phyloP scores from a whole-genome alignment of 257 asterid genomes.

The Datura wrightii region DNA sequence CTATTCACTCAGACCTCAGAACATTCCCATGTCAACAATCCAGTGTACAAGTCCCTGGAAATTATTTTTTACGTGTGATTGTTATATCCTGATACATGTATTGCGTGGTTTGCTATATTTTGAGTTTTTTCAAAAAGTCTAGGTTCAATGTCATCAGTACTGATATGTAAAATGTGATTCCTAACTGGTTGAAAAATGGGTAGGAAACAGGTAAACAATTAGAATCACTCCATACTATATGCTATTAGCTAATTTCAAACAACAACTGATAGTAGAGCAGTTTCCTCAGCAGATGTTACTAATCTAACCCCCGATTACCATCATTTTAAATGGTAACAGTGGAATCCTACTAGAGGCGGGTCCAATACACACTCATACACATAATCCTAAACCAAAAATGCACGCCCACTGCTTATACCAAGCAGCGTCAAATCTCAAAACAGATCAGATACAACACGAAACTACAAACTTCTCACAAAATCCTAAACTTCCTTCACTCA shows the following conservation, averaged over 20 bases:
- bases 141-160: neutral
- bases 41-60: neutral
- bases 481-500: conserved; percentile 9
- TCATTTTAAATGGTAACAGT: conserved; percentile 5
- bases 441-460: neutral
- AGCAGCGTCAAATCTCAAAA: neutral
- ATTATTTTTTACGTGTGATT: neutral
- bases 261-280: conserved; percentile 15
- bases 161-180: neutral
- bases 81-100: neutral
- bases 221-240: neutral
- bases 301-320: neutral
- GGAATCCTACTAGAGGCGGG: neutral
- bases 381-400: neutral
- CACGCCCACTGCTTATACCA: neutral
- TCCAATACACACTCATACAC: neutral
- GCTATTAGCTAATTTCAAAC: conserved; percentile 11
- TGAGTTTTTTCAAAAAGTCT: neutral
- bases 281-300: neutral
- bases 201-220: neutral
- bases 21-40: conserved; percentile 6
- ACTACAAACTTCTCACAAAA: conserved; percentile 25
- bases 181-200: neutral
- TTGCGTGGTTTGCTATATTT: neutral
- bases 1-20: conserved; percentile 8